These are phyloP conservation scores for Picochlorum sp. DNA, from an alignment of 139 green algal species.

Conservation along the genomic window DNA sequence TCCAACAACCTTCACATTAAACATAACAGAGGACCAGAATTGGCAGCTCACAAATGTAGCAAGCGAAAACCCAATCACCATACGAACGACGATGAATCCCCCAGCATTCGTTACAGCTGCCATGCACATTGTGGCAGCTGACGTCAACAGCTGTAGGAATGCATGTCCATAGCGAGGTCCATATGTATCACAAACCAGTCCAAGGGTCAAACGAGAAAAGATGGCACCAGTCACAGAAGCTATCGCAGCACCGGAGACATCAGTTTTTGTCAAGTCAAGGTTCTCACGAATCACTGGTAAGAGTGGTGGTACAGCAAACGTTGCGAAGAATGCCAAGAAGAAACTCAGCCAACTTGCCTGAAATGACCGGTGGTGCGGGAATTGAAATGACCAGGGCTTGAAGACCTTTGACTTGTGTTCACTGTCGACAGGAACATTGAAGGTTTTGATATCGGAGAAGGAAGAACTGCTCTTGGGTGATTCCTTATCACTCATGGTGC, in stretches of 20 bases:
- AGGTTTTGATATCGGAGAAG: constrained; percentile 7
- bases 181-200: constrained; percentile 60
- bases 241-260: constrained; percentile 39
- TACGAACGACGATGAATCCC: constrained; percentile 61
- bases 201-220: constrained; percentile 37
- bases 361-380: no score
- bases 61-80: constrained; percentile 50
- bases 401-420: constrained; percentile 57
- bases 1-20: constrained; percentile 80
- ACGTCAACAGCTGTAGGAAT: constrained; percentile 22
- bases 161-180: constrained; percentile 62
- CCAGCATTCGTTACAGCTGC: constrained; percentile 33
- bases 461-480: no score
- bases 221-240: constrained; percentile 34
- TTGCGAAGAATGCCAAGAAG: constrained; percentile 85
- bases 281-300: constrained; percentile 71
- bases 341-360: constrained; percentile 79
- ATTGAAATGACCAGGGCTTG: constrained; percentile 10
- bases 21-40: constrained; percentile 85
- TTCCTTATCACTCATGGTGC: no score
- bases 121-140: constrained; percentile 30
- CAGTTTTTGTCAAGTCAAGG: constrained; percentile 61
- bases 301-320: constrained; percentile 77
- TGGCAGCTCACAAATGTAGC: constrained; percentile 84
- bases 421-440: constrained; percentile 49